Evolutionary conservation across 768 basidiomycete species (phyloP).

Genomic region (Hericium erinaceus): DNA sequence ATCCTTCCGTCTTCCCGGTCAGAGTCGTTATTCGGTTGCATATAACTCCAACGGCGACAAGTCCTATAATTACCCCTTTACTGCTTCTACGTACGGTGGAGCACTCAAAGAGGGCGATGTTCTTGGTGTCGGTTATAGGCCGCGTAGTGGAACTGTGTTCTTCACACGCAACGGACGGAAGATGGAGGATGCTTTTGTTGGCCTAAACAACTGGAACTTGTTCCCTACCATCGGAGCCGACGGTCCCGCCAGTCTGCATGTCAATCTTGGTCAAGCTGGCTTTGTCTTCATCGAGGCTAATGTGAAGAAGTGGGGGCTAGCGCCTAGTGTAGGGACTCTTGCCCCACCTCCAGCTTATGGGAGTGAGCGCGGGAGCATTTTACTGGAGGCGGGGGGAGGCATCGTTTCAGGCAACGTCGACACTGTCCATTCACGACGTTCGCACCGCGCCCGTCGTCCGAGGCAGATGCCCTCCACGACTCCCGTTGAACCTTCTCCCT

Average conservation of each 20-base stretch:
- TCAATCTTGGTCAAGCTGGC: conserved; percentile 95
- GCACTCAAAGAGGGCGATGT: conserved; percentile 89
- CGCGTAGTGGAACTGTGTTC: conserved; percentile 96
- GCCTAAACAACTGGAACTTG: conserved; percentile 82
- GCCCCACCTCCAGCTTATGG: conserved; percentile 98
- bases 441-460: conserved; percentile 52
- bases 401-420: conserved; percentile 27
- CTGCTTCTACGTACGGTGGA: conserved; percentile 74
- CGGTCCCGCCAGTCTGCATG: conserved; percentile 92
- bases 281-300: conserved; percentile 99
- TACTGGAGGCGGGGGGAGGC: conserved; percentile 78
- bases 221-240: conserved; percentile 97
- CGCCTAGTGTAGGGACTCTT: conserved; percentile 92
- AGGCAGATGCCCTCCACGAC: conserved; percentile 33
- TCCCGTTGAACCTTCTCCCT: conserved; percentile 54
- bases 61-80: conserved; percentile 95
- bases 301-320: conserved; percentile 99
- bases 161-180: conserved; percentile 97
- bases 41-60: conserved; percentile 97
- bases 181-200: conserved; percentile 92
- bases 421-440: conserved; percentile 40
- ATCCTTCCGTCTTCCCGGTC: conserved; percentile 84
- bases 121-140: conserved; percentile 91
- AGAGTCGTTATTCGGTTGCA: conserved; percentile 79
- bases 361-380: conserved; percentile 90